These are phyloP conservation scores for Nematodospora anomalae DNA, from an alignment of 1,139 yeast species.

Conservation along the genomic window DNA sequence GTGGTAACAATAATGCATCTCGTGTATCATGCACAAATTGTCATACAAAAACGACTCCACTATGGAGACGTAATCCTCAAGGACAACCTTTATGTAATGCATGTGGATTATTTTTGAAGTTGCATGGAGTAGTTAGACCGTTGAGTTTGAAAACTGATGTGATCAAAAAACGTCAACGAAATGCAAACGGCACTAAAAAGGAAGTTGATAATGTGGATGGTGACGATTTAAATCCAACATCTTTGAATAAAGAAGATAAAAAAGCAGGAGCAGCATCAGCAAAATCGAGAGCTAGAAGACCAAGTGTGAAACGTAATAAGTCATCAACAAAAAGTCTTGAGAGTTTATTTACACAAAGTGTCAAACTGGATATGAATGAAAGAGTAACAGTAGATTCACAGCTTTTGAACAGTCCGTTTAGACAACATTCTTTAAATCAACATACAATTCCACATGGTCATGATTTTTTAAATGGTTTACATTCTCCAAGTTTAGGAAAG, in stretches of 20 bases:
- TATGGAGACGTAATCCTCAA: conserved; percentile 58
- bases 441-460: background rate
- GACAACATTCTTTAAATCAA: background rate
- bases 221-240: conserved; percentile 39
- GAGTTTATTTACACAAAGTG: background rate
- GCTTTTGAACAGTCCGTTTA: background rate
- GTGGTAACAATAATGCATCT: conserved; percentile 4
- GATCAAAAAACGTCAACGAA: conserved; percentile 64
- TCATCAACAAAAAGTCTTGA: conserved; percentile 6
- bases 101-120: conserved; percentile 56
- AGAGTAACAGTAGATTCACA: background rate
- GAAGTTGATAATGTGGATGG: conserved; percentile 28
- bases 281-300: conserved; percentile 7
- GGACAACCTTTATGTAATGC: conserved; percentile 61
- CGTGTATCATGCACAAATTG: conserved; percentile 47
- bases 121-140: conserved; percentile 60
- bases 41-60: conserved; percentile 56
- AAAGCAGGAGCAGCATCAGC: background rate
- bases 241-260: conserved; percentile 15
- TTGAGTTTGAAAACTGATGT: conserved; percentile 82
- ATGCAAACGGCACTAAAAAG: conserved; percentile 4
- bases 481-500: conserved; percentile 15
- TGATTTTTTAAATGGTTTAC: conserved; percentile 3
- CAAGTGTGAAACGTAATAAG: conserved; percentile 11
- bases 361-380: background rate